A percentile compares a stretch with the other conserved stretches of the same genome.
Evolutionary conservation across 1,284 basidiomycete species (phyloP).

Genomic region (Erythrobasidium hasegawianum): DNA sequence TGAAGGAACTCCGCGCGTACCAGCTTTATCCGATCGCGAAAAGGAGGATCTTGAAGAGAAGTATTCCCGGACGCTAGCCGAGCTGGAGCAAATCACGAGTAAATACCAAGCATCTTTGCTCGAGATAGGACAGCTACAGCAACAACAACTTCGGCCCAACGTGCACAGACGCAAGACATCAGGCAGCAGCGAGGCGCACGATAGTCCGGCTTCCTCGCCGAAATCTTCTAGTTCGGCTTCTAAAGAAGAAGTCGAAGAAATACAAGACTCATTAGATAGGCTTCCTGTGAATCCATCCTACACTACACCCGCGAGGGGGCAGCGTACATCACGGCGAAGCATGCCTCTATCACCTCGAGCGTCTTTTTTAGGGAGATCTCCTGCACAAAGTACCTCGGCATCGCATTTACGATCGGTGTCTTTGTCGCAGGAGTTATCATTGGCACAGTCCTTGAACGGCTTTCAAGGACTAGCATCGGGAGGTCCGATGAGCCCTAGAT

Average conservation of each 20-base stretch:
- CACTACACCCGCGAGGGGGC: not conserved
- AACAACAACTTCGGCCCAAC: conserved; percentile 1
- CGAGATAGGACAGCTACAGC: conserved; percentile 72
- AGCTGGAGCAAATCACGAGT: conserved; percentile 68
- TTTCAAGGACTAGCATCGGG: conserved; percentile 34
- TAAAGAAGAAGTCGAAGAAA: conserved; percentile 34
- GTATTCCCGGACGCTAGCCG: conserved; percentile 64
- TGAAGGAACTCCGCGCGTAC: not conserved
- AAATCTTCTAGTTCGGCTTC: not conserved
- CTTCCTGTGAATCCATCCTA: conserved; percentile 4
- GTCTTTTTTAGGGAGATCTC: conserved; percentile 36
- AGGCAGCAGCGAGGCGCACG: conserved; percentile 18
- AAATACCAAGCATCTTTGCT: conserved; percentile 85
- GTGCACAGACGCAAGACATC: conserved; percentile 21
- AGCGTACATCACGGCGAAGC: conserved; percentile 10
- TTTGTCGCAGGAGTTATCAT: conserved; percentile 92
- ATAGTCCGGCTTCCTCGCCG: conserved; percentile 1
- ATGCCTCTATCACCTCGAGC: conserved; percentile 29
- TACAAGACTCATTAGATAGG: conserved; percentile 9
- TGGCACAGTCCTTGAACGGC: conserved; percentile 62
- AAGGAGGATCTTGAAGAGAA: conserved; percentile 50
- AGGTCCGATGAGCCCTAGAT: conserved; percentile 40
- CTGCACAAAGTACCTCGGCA: conserved; percentile 27
- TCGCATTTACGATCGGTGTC: conserved; percentile 61
- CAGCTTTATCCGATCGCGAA: conserved; percentile 26